phyloP scores from a whole-genome alignment of 2,329 filamentous ascomycete species.

The Aureobasidium sp. region DNA sequence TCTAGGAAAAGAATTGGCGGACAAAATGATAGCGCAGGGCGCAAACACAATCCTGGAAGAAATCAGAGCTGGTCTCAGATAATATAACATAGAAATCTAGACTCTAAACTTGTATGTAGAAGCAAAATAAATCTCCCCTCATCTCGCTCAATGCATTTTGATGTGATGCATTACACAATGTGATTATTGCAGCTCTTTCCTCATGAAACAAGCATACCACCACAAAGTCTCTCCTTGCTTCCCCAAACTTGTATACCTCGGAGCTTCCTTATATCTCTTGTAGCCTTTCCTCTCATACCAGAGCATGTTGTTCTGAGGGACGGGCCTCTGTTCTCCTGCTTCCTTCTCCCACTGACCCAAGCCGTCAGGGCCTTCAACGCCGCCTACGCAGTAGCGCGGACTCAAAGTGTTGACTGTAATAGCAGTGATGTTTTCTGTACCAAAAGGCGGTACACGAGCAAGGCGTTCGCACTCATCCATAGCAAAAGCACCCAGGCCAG shows the following conservation, averaged over 20 bases:
- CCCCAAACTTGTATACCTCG: constrained; percentile 8
- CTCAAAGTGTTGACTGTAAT: constrained; percentile 18
- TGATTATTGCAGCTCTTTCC: background rate
- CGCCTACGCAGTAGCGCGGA: constrained; percentile 14
- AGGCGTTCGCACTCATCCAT: constrained; percentile 18
- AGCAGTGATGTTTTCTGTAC: constrained; percentile 13
- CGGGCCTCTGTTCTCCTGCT: background rate
- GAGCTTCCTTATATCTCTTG: constrained; percentile 17
- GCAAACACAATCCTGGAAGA: constrained; percentile 72
- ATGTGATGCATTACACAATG: background rate
- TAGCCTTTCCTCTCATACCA: constrained; percentile 19
- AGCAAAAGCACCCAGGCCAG: constrained; percentile 18
- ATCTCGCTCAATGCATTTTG: background rate
- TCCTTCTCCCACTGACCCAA: constrained; percentile 14
- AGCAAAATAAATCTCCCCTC: background rate
- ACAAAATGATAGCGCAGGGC: constrained; percentile 62
- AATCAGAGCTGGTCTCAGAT: constrained; percentile 10
- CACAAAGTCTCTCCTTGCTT: background rate
- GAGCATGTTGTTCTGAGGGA: constrained; percentile 9
- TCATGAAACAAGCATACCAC: constrained; percentile 3
- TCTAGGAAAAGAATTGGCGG: constrained; percentile 65
- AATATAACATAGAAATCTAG: background rate
- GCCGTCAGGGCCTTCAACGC: constrained; percentile 15
- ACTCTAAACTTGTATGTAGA: background rate
- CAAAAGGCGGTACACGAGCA: constrained; percentile 17